Base-by-base conservation (phyloP, 768 basidiomycete genomes). In the Tylopilus felleus region DNA sequence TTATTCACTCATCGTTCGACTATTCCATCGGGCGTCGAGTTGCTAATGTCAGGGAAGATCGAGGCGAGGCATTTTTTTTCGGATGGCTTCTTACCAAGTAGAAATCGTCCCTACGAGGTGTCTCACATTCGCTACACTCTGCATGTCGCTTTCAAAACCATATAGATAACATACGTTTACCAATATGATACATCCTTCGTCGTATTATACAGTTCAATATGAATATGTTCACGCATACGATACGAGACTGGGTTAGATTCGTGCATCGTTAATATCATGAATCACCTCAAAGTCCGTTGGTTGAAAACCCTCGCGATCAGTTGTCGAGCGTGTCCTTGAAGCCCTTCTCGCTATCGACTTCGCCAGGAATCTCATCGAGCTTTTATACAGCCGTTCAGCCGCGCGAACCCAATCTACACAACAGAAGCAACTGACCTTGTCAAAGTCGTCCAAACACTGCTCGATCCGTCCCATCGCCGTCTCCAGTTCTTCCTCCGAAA, bases 401-500 rank as follows among this genome's bases (percentile, higher is more conserved):
- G n/a, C 5, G 8, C 31, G 2, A 0, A 25, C 23, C 14, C 8
- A 0, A 27, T 8, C 8, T 35, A 13, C n/a, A 14, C 41, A 22
- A 9, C 16, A 56, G 1, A 33, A 31, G 16, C 13, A 72, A 73
- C 80, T 46, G 38, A 89, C 88, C 69, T 77, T 74, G 69, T 98
- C 96, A 43, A 98, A 80, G 65, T 97, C 94, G 12, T 74, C 70
- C 43, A 98, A 73, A 48, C 83, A 86, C 61, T 89, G 81, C 21
- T 82, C 83, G 64, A 99, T 92, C 52, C 90, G 83, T 52, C 69
- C 71, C 14, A 97, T 79, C 21, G 86, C 88, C 69, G 82, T 84
- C 68, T 77, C 75, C 56, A 98, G 66, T 56, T 97, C 93, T 19
- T 81, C 84, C 64, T 97, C 93, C n/a, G 83, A 77, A 54, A 99